A percentile compares a stretch with the other conserved stretches of the same genome.
phyloP scores from a whole-genome alignment of 306 rosid genomes.

The Castanea crenata region DNA sequence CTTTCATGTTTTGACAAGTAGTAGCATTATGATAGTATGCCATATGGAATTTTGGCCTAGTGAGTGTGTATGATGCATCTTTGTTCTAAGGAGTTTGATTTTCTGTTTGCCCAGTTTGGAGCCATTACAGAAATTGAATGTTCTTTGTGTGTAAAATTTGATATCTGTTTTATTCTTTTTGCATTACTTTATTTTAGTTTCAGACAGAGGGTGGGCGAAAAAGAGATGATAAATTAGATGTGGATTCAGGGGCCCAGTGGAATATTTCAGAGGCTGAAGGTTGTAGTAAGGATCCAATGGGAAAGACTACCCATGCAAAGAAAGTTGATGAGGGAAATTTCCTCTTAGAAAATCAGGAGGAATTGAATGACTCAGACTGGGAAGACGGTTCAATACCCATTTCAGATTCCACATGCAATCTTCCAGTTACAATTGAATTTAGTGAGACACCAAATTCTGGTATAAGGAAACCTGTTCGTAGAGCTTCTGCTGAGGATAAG shows the following conservation, averaged over 20 bases:
- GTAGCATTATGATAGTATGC: not conserved
- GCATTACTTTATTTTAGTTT: slow-evolving; percentile 19
- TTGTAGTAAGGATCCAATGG: slow-evolving; percentile 35
- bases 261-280: slow-evolving; percentile 38
- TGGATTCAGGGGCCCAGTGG: slow-evolving; percentile 30
- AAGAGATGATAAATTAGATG: slow-evolving; percentile 27
- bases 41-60: not conserved
- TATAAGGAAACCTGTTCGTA: slow-evolving; percentile 48
- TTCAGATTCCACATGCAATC: slow-evolving; percentile 28
- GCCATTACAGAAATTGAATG: not conserved
- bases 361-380: slow-evolving; percentile 76
- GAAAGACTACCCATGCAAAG: slow-evolving; percentile 29
- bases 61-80: not conserved
- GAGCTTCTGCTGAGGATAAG: slow-evolving; percentile 82
- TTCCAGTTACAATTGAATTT: slow-evolving; percentile 64
- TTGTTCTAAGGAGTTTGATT: not conserved
- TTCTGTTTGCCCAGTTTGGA: not conserved
- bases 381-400: slow-evolving; percentile 68
- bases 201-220: slow-evolving; percentile 44
- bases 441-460: slow-evolving; percentile 52
- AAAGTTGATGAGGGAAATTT: slow-evolving; percentile 32
- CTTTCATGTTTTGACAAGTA: not conserved
- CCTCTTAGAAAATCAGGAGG: slow-evolving; percentile 42
- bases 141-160: not conserved
- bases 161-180: not conserved